phyloP scores from a whole-genome alignment of 306 rosid species.

The Castanospermum australe region DNA sequence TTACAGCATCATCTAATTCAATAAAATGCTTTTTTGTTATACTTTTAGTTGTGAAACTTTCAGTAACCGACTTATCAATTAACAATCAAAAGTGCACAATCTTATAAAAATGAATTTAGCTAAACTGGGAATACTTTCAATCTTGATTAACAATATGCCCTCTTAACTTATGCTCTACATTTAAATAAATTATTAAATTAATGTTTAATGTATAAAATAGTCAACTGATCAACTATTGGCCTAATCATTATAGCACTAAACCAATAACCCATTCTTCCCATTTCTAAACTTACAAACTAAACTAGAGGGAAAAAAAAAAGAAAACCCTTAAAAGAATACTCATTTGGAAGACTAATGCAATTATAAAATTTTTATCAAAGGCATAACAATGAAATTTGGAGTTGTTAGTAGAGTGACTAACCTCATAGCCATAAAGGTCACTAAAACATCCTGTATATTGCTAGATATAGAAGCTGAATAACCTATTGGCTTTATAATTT shows the following conservation, averaged over 20 bases:
- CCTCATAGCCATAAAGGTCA: constrained; percentile 80
- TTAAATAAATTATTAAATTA: background rate
- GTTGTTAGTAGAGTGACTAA: constrained; percentile 38
- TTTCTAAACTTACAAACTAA: background rate
- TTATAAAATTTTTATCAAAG: background rate
- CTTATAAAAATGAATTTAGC: background rate
- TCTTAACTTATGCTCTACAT: background rate
- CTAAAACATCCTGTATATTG: constrained; percentile 55
- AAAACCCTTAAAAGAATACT: background rate
- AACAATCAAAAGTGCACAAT: background rate
- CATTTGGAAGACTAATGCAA: background rate
- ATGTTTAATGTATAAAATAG: background rate
- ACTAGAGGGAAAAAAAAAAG: background rate
- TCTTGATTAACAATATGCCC: background rate
- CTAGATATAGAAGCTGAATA: constrained; percentile 61
- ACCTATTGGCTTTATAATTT: constrained; percentile 77
- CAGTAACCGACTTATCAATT: background rate
- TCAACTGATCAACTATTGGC: constrained; percentile 1
- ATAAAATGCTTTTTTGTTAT: background rate
- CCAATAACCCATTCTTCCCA: background rate
- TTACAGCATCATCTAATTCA: background rate
- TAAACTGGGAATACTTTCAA: background rate
- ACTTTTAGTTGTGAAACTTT: background rate
- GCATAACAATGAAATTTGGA: background rate
- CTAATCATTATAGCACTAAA: constrained; percentile 1